Percentiles rank a stretch among this genome's conserved stretches.
Conservation (phyloP, 176 grass and related monocot genomes). For the Carex kokanica region DNA sequence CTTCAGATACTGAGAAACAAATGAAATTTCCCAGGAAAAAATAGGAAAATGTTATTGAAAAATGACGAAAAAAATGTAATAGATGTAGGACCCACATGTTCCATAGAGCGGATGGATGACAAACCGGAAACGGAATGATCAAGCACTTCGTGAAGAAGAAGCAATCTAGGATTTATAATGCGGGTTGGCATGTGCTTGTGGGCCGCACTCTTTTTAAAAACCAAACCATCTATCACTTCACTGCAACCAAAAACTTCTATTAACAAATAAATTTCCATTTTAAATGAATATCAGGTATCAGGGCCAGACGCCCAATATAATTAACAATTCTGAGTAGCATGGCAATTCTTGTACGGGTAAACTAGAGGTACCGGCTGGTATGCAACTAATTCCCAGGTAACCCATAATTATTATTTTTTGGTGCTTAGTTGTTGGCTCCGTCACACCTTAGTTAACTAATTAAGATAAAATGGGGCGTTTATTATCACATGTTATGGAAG, state of each 20-base stretch:
- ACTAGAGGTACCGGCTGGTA: neutral
- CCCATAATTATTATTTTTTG: neutral
- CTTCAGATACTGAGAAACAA: neutral
- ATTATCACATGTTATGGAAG: neutral
- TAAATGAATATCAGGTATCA: neutral
- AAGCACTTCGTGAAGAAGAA: slow-evolving; percentile 51
- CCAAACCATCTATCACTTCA: slow-evolving; percentile 88
- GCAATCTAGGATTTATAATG: slow-evolving; percentile 55
- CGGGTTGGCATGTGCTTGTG: slow-evolving; percentile 62
- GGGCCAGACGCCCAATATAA: neutral
- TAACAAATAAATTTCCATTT: neutral
- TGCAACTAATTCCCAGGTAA: neutral
- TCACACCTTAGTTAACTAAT: neutral
- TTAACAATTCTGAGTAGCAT: neutral
- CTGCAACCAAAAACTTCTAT: slow-evolving; percentile 33
- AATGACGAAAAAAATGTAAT: neutral
- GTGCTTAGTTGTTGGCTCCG: neutral
- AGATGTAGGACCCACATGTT: slow-evolving; percentile 40
- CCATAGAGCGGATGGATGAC: slow-evolving; percentile 65
- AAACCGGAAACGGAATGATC: slow-evolving; percentile 43
- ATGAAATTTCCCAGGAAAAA: slow-evolving; percentile 7
- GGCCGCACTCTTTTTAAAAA: slow-evolving; percentile 86
- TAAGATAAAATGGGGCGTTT: neutral
- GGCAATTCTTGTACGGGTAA: neutral
- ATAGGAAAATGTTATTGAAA: neutral